phyloP scores from a whole-genome alignment of 805 yeast genomes.

The Starmerella scarabaei region DNA sequence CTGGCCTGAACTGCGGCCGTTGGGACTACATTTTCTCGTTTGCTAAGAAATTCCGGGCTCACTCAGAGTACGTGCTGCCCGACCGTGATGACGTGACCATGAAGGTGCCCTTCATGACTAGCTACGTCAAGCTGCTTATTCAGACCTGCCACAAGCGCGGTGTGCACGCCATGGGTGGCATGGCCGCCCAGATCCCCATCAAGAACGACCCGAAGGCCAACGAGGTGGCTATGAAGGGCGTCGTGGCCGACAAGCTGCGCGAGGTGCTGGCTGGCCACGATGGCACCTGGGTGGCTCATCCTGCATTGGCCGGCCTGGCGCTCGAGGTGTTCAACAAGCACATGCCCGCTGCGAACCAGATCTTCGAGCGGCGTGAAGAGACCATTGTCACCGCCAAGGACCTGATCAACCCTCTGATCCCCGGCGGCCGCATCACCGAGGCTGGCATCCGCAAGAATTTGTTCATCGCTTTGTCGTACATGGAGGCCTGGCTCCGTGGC shows the following conservation, averaged over 20 bases:
- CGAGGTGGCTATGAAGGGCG: slow-evolving; percentile 53
- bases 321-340: slow-evolving; percentile 56
- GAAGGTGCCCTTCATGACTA: slow-evolving; percentile 56
- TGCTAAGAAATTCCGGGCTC: slow-evolving; percentile 52
- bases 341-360: slow-evolving; percentile 66
- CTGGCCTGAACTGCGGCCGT: slow-evolving; percentile 64
- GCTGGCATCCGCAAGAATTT: slow-evolving; percentile 52
- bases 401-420: slow-evolving; percentile 46
- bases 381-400: slow-evolving; percentile 43
- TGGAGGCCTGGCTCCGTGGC: slow-evolving; percentile 64
- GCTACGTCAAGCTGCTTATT: slow-evolving; percentile 52
- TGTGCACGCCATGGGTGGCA: slow-evolving; percentile 67
- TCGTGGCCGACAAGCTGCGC: slow-evolving; percentile 52
- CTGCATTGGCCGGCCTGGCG: slow-evolving; percentile 53
- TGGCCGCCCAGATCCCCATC: slow-evolving; percentile 70
- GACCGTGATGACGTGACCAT: slow-evolving; percentile 59
- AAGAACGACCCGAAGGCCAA: slow-evolving; percentile 50
- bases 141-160: slow-evolving; percentile 59
- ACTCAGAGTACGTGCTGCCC: slow-evolving; percentile 49
- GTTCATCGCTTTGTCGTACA: slow-evolving; percentile 51
- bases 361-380: slow-evolving; percentile 40
- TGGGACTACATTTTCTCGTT: slow-evolving; percentile 67
- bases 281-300: slow-evolving; percentile 71
- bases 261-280: slow-evolving; percentile 60
- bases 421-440: slow-evolving; percentile 49